These are phyloP conservation scores for Xylaria sp. DNA, from an alignment of 2,329 filamentous ascomycete species.

Conservation along the genomic window DNA sequence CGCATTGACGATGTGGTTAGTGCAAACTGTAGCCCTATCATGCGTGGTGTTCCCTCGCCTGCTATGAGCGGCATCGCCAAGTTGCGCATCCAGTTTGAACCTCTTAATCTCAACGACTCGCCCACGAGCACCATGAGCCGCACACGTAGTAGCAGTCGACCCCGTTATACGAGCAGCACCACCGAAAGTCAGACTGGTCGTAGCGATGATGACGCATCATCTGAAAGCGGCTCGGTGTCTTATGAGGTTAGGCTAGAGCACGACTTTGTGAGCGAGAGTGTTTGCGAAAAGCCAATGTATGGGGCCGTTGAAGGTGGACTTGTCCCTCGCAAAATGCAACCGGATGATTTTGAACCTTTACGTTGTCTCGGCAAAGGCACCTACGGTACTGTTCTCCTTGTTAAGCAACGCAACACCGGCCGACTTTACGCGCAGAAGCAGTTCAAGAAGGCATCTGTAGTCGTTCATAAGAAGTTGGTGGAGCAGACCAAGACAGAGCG, in stretches of 20 bases:
- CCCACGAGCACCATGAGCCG: constrained; percentile 68
- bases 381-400: constrained; percentile 92
- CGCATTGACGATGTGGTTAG: constrained; percentile 68
- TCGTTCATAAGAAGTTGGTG: constrained; percentile 93
- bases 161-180: constrained; percentile 64
- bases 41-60: constrained; percentile 65
- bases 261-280: constrained; percentile 81
- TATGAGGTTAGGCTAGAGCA: constrained; percentile 88
- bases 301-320: constrained; percentile 64
- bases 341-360: constrained; percentile 88
- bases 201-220: constrained; percentile 75
- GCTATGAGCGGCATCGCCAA: constrained; percentile 80
- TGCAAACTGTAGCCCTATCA: constrained; percentile 70
- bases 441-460: constrained; percentile 95
- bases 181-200: constrained; percentile 62
- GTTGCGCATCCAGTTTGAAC: constrained; percentile 83
- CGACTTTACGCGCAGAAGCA: constrained; percentile 97
- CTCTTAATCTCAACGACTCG: constrained; percentile 72
- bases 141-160: constrained; percentile 65
- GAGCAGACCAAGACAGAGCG: constrained; percentile 98
- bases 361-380: constrained; percentile 96
- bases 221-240: constrained; percentile 75
- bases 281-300: constrained; percentile 55
- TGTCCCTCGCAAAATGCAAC: constrained; percentile 82
- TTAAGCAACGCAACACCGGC: constrained; percentile 88